phyloP scores from a whole-genome alignment of 257 asterid genomes.

The Solanum boliviense region DNA sequence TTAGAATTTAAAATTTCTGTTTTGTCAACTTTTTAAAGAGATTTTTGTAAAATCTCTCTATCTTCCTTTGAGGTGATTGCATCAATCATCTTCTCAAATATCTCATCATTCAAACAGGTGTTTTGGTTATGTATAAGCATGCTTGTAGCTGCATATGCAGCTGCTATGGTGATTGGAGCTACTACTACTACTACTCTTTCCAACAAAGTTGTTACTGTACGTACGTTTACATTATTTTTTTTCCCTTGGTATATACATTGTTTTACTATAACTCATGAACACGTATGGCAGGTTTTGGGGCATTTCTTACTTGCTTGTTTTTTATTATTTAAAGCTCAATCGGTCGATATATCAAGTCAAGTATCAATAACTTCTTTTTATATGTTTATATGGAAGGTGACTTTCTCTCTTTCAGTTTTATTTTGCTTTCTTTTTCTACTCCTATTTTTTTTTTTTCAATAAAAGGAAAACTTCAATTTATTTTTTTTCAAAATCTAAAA shows the following conservation, averaged over 20 bases:
- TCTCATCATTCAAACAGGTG: not conserved
- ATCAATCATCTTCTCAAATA: not conserved
- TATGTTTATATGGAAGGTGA: constrained; percentile 12
- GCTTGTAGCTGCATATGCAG: constrained; percentile 4
- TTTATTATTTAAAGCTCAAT: not conserved
- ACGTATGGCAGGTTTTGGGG: not conserved
- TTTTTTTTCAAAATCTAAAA: not conserved
- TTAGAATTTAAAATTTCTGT: no score
- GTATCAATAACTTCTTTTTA: constrained; percentile 5
- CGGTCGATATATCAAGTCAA: not conserved
- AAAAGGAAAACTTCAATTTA: not conserved
- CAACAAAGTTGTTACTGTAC: constrained; percentile 2
- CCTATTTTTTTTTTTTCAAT: not conserved
- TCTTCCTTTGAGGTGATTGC: not conserved
- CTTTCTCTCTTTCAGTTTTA: not conserved
- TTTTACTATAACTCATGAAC: not conserved
- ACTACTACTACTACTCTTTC: not conserved
- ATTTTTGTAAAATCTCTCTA: no score
- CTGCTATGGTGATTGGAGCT: constrained; percentile 4
- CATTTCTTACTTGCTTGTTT: constrained; percentile 1
- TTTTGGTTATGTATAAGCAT: constrained; percentile 3
- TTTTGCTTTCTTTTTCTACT: not conserved
- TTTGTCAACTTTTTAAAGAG: not conserved
- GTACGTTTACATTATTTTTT: not conserved
- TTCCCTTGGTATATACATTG: not conserved